These are phyloP conservation scores for Bretschneidera sinensis DNA, from an alignment of 345 rosid species.

Conservation along the genomic window DNA sequence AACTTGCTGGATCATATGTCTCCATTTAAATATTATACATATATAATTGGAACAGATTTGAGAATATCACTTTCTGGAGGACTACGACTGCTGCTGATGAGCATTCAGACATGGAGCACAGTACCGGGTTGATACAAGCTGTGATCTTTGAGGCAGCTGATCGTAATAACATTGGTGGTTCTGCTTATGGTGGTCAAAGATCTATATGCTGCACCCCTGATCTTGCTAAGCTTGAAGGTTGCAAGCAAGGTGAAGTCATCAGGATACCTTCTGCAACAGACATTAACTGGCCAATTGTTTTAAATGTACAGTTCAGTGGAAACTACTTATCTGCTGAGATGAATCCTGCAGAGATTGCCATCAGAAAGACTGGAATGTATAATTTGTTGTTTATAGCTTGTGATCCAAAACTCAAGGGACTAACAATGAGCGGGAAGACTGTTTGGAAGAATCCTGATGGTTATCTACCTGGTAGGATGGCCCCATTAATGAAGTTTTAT, in stretches of 20 bases:
- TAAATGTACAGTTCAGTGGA: slow-evolving; percentile 57
- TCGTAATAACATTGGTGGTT: slow-evolving; percentile 91
- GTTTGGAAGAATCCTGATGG: slow-evolving; percentile 93
- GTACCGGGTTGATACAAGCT: slow-evolving; percentile 65
- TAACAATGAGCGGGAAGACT: slow-evolving; percentile 83
- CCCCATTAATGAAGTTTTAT: slow-evolving; percentile 83
- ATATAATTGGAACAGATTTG: slow-evolving; percentile 43
- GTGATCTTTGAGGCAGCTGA: slow-evolving; percentile 93
- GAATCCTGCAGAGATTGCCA: slow-evolving; percentile 39
- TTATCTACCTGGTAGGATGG: slow-evolving; percentile 95
- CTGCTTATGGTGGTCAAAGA: slow-evolving; percentile 98
- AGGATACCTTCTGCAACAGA: slow-evolving; percentile 75
- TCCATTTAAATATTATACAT: background rate
- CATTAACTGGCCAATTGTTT: slow-evolving; percentile 67
- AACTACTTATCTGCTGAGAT: slow-evolving; percentile 36
- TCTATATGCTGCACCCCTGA: slow-evolving; percentile 95
- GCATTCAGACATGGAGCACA: slow-evolving; percentile 37
- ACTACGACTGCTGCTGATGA: slow-evolving; percentile 41
- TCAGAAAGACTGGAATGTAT: slow-evolving; percentile 81
- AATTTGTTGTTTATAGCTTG: slow-evolving; percentile 83
- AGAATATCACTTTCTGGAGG: slow-evolving; percentile 75
- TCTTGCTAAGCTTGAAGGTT: slow-evolving; percentile 92
- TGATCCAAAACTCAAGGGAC: slow-evolving; percentile 78
- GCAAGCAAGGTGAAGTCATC: slow-evolving; percentile 90
- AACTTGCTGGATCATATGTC: slow-evolving; percentile 3